Conservation (phyloP, 805 yeast genomes). For the Spathaspora passalidarum region DNA sequence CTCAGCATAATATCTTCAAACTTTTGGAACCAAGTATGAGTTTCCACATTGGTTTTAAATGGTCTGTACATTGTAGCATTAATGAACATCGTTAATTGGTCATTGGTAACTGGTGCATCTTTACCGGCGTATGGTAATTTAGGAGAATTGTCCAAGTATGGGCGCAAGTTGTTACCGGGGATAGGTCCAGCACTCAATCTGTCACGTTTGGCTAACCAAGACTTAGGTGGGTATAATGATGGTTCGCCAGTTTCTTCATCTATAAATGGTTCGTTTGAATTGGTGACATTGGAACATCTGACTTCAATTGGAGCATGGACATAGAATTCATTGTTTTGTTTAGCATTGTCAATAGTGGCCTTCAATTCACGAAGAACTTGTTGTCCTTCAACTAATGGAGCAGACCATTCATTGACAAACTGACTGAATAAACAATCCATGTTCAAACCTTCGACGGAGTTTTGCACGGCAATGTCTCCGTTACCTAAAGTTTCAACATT, state of each 20-base stretch:
- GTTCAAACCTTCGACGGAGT: slow-evolving; percentile 82
- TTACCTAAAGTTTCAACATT: slow-evolving; percentile 59
- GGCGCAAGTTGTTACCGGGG: slow-evolving; percentile 79
- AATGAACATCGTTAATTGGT: slow-evolving; percentile 78
- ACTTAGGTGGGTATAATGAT: slow-evolving; percentile 39
- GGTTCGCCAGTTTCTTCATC: slow-evolving; percentile 34
- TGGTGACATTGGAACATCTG: slow-evolving; percentile 84
- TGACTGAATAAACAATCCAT: slow-evolving; percentile 96
- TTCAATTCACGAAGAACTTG: slow-evolving; percentile 64
- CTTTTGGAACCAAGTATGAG: slow-evolving; percentile 75
- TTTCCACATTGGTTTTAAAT: slow-evolving; percentile 70
- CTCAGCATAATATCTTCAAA: slow-evolving; percentile 76
- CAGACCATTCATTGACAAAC: slow-evolving; percentile 96
- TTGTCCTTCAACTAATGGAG: slow-evolving; percentile 78
- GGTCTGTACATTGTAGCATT: slow-evolving; percentile 97
- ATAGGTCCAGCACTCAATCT: slow-evolving; percentile 69
- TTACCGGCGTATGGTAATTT: slow-evolving; percentile 51
- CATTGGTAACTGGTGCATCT: slow-evolving; percentile 52
- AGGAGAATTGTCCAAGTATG: slow-evolving; percentile 81
- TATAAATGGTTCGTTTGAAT: slow-evolving; percentile 34
- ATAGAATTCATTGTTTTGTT: slow-evolving; percentile 57
- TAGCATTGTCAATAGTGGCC: slow-evolving; percentile 59
- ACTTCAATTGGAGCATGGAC: slow-evolving; percentile 97
- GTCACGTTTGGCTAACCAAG: slow-evolving; percentile 52
- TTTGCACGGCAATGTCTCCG: slow-evolving; percentile 68